These are phyloP conservation scores for Fusarium luffae DNA, from an alignment of 2,329 filamentous ascomycete species.

Conservation along the genomic window DNA sequence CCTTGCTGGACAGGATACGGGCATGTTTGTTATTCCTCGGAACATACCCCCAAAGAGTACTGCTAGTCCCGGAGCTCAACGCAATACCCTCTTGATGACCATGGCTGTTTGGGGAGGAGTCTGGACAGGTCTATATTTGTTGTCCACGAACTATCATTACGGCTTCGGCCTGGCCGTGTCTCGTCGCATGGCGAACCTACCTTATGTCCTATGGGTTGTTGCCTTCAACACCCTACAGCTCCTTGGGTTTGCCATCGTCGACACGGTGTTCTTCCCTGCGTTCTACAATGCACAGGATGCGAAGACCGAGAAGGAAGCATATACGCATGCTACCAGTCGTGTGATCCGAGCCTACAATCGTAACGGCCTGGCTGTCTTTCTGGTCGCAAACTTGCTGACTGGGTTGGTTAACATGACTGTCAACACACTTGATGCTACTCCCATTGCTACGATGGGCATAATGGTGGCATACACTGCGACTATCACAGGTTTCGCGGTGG, in stretches of 20 bases:
- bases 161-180: slow-evolving; percentile 83
- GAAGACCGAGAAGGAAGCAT: slow-evolving; percentile 71
- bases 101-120: slow-evolving; percentile 72
- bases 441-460: slow-evolving; percentile 75
- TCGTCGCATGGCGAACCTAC: slow-evolving; percentile 88
- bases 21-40: slow-evolving; percentile 80
- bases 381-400: slow-evolving; percentile 89
- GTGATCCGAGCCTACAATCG: slow-evolving; percentile 88
- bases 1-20: slow-evolving; percentile 85
- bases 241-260: slow-evolving; percentile 79
- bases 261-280: slow-evolving; percentile 80
- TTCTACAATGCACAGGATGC: slow-evolving; percentile 69
- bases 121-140: slow-evolving; percentile 77
- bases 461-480: slow-evolving; percentile 77
- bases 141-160: slow-evolving; percentile 74
- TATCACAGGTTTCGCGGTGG: slow-evolving; percentile 75
- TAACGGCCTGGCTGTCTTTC: slow-evolving; percentile 86
- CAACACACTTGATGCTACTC: slow-evolving; percentile 79
- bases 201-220: slow-evolving; percentile 93
- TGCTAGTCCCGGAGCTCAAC: slow-evolving; percentile 58
- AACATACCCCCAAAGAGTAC: slow-evolving; percentile 57
- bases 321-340: slow-evolving; percentile 77
- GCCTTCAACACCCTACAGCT: slow-evolving; percentile 91
- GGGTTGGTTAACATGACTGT: slow-evolving; percentile 89
- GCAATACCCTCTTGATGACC: slow-evolving; percentile 69